Percentiles rank a stretch among this genome's conserved stretches.
Conservation (phyloP, 139 green algal genomes). For the Micractinium sp. region DNA sequence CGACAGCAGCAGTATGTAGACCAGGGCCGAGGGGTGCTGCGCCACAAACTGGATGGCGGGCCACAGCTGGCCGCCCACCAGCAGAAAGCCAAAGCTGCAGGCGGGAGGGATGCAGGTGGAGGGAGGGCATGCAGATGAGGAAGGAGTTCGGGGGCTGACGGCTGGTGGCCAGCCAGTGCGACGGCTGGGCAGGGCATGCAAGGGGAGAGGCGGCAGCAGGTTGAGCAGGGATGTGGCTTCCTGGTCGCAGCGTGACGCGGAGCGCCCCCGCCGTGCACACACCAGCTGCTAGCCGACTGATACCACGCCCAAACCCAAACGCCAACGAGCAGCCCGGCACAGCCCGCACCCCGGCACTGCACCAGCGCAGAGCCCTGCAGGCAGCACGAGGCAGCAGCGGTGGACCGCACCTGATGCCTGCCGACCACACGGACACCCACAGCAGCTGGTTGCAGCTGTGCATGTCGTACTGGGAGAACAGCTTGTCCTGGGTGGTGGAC, state of each 20-base stretch:
- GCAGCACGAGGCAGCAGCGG: conserved; percentile 11
- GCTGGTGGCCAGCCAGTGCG: too few species aligned
- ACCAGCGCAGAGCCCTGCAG: neutral
- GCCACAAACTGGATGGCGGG: conserved; percentile 71
- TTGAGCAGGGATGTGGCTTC: too few species aligned
- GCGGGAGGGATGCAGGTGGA: neutral
- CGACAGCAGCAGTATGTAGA: conserved; percentile 67
- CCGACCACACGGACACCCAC: conserved; percentile 72
- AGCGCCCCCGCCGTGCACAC: too few species aligned
- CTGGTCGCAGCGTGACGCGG: too few species aligned
- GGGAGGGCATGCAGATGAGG: neutral
- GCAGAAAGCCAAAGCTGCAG: conserved; percentile 35
- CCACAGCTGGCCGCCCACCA: conserved; percentile 63
- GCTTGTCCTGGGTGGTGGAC: conserved; percentile 94
- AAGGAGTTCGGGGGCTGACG: neutral
- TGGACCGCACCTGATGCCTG: conserved; percentile 47
- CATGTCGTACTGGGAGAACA: conserved; percentile 94
- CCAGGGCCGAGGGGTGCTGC: conserved; percentile 59
- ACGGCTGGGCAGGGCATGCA: neutral
- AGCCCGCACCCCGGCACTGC: neutral
- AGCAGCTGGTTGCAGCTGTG: conserved; percentile 93
- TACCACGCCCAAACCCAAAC: neutral
- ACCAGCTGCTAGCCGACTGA: too few species aligned
- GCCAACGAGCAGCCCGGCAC: neutral
- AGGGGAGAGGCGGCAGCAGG: neutral